A percentile compares a stretch with the other conserved stretches of the same genome.
phyloP scores from a whole-genome alignment of 495 filamentous ascomycete genomes.

The Achaetomiella virescens region DNA sequence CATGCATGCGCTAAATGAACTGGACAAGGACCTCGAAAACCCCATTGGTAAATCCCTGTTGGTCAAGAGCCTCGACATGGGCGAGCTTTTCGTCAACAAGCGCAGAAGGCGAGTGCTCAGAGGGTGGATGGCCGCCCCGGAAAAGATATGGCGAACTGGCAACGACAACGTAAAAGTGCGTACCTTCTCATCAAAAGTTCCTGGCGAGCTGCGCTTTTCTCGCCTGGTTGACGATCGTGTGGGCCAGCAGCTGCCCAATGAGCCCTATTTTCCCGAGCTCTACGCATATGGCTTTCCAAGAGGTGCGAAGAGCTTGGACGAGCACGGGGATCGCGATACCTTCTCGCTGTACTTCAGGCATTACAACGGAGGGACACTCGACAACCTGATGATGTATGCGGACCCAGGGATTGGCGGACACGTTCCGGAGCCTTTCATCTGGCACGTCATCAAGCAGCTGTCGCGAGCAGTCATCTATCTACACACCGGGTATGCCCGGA shows the following conservation, averaged over 20 bases:
- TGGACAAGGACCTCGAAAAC: not conserved
- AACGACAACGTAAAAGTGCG: too few relatives aligned
- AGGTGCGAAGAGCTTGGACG: not conserved
- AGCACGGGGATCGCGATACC: not conserved
- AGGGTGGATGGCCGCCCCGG: too few relatives aligned
- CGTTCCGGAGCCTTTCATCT: conserved; percentile 14
- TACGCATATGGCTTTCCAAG: conserved; percentile 2
- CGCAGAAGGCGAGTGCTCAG: not conserved
- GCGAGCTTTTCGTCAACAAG: conserved; percentile 6
- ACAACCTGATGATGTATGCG: conserved; percentile 7
- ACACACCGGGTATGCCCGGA: not conserved
- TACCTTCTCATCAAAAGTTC: not conserved
- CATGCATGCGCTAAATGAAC: too few relatives aligned
- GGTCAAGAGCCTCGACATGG: not conserved
- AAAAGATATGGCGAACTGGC: too few relatives aligned
- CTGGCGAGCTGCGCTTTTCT: conserved; percentile 9
- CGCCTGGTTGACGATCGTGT: not conserved
- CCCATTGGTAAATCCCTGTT: conserved; percentile 5
- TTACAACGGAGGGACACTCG: conserved; percentile 12
- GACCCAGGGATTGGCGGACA: not conserved
- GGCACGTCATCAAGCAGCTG: conserved; percentile 16
- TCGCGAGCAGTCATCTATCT: conserved; percentile 8
- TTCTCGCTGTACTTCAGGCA: conserved; percentile 12
- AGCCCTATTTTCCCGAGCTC: conserved; percentile 9
- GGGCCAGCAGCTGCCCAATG: not conserved